Evolutionary conservation across 305 asterid species (phyloP).

Genomic region (Solanum chacoense): DNA sequence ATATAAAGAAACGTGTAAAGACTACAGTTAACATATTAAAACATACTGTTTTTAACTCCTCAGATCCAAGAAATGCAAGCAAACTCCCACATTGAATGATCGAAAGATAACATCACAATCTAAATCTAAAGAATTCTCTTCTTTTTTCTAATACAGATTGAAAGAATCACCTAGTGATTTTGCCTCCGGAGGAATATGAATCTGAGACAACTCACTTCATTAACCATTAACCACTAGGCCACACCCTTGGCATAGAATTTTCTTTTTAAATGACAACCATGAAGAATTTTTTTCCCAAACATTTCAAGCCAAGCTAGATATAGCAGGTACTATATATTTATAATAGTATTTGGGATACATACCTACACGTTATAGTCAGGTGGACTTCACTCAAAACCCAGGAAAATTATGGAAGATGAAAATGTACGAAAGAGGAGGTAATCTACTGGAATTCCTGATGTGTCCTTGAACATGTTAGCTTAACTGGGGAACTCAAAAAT

Average conservation of each 20-base stretch:
- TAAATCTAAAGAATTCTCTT: not conserved
- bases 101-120: not conserved
- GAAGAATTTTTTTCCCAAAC: not conserved
- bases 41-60: not conserved
- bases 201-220: not conserved
- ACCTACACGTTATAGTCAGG: constrained; percentile 8
- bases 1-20: not conserved
- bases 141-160: not conserved
- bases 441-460: constrained; percentile 5
- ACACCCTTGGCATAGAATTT: not conserved
- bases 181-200: not conserved
- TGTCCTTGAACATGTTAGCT: constrained; percentile 1
- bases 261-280: not conserved
- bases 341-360: not conserved
- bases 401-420: constrained; percentile 7
- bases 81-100: not conserved
- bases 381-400: not conserved
- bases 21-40: not conserved
- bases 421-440: not conserved
- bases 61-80: not conserved
- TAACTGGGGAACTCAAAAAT: constrained; percentile 19
- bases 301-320: not conserved
- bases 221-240: not conserved
- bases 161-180: not conserved
- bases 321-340: not conserved